Conservation (phyloP, 2,329 filamentous ascomycete species). For the Pseudocercospora musae region DNA sequence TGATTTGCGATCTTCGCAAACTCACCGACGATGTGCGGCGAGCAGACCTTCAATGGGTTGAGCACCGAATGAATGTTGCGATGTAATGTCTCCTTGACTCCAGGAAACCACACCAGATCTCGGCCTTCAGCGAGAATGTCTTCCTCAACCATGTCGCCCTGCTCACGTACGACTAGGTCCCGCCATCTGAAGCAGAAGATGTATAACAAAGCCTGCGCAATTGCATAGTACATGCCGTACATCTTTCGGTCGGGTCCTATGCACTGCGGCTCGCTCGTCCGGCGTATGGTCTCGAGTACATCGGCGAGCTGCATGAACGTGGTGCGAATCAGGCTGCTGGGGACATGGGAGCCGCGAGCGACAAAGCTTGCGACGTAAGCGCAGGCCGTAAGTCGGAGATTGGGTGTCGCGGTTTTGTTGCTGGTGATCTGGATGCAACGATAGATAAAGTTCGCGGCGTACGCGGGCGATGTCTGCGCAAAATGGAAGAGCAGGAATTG, state of each 20-base stretch:
- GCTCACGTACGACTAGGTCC: conserved; percentile 65
- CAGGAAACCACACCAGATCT: conserved; percentile 74
- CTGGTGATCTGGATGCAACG: conserved; percentile 68
- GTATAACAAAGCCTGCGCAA: conserved; percentile 85
- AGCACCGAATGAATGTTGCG: conserved; percentile 81
- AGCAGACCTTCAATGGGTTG: conserved; percentile 93
- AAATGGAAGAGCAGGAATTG: conserved; percentile 98
- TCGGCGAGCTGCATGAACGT: conserved; percentile 76
- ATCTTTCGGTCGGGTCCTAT: conserved; percentile 80
- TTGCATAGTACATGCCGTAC: conserved; percentile 81
- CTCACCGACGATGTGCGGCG: conserved; percentile 82
- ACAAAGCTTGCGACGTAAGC: conserved; percentile 95
- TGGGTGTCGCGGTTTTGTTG: conserved; percentile 72
- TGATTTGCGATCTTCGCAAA: conserved; percentile 86
- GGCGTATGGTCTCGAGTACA: conserved; percentile 73
- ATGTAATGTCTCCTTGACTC: conserved; percentile 69
- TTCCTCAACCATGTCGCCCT: conserved; percentile 47
- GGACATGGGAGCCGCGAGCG: conserved; percentile 79
- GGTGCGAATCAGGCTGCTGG: conserved; percentile 70
- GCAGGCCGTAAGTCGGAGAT: conserved; percentile 76
- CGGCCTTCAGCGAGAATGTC: conserved; percentile 61
- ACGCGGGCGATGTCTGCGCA: conserved; percentile 72
- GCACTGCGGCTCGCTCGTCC: conserved; percentile 68
- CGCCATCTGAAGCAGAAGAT: conserved; percentile 98
- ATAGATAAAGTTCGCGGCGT: conserved; percentile 69